These are phyloP conservation scores for Cardamine resedifolia DNA, from an alignment of 345 rosid genomes.

Conservation along the genomic window DNA sequence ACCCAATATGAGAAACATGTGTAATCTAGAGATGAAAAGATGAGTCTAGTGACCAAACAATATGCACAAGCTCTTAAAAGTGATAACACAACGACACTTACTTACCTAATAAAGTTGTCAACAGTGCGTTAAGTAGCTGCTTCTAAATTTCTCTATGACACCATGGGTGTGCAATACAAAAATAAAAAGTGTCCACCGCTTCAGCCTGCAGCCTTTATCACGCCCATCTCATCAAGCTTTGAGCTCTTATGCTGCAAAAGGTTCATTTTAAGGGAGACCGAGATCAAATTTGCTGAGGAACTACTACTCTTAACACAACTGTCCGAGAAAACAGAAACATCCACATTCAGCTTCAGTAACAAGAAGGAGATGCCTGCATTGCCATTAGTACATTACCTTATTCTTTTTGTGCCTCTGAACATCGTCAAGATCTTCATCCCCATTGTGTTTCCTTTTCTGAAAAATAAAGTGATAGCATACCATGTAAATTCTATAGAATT, in stretches of 20 bases:
- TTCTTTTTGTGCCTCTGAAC: constrained; percentile 79
- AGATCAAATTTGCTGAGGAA: neutral
- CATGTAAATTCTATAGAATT: neutral
- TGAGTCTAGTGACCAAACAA: neutral
- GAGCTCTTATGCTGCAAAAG: constrained; percentile 72
- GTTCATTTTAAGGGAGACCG: neutral
- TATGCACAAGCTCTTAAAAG: neutral
- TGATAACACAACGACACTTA: constrained; percentile 17
- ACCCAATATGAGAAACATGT: neutral
- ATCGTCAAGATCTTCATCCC: constrained; percentile 71
- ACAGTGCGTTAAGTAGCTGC: constrained; percentile 40
- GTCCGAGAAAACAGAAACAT: neutral
- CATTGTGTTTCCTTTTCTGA: constrained; percentile 92
- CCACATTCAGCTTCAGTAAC: constrained; percentile 9
- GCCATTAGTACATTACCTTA: constrained; percentile 56
- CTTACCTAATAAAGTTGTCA: constrained; percentile 48
- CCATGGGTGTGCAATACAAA: constrained; percentile 22
- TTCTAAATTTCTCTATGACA: constrained; percentile 38
- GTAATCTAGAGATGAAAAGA: neutral
- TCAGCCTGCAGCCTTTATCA: constrained; percentile 66
- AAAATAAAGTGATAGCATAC: constrained; percentile 21
- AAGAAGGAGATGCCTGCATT: neutral
- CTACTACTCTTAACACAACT: neutral
- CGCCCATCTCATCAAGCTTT: constrained; percentile 71
- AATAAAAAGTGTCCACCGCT: constrained; percentile 12